A percentile compares a stretch with the other conserved stretches of the same genome.
These are phyloP conservation scores for Parasarocladium wereldwijsianum DNA, from an alignment of 2,329 filamentous ascomycete species.

Conservation along the genomic window DNA sequence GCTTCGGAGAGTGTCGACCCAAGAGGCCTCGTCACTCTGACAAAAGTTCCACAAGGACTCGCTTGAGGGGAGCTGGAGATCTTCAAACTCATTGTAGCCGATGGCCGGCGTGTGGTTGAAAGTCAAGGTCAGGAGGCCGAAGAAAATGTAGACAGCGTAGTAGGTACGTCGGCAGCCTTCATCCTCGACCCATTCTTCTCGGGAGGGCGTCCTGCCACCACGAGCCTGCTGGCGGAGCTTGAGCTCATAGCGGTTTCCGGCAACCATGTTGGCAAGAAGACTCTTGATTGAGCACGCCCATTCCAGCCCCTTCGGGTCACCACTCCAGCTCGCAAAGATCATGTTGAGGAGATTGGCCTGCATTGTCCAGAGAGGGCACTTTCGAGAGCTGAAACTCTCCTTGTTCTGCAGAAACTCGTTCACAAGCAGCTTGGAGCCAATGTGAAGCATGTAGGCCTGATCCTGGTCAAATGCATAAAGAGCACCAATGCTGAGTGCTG, in stretches of 20 bases:
- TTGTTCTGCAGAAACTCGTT: constrained; percentile 97
- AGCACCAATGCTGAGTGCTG: constrained; percentile 87
- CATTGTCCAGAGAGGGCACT: constrained; percentile 97
- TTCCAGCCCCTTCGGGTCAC: constrained; percentile 90
- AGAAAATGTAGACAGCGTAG: constrained; percentile 98
- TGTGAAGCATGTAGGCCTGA: constrained; percentile 91
- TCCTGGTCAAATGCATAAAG: constrained; percentile 96
- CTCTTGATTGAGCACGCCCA: constrained; percentile 99
- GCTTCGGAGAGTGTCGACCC: constrained; percentile 62
- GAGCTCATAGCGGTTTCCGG: constrained; percentile 89
- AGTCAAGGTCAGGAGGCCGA: constrained; percentile 82
- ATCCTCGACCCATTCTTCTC: constrained; percentile 89
- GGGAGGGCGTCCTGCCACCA: constrained; percentile 57
- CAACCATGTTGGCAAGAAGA: constrained; percentile 95
- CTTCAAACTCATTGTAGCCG: constrained; percentile 96
- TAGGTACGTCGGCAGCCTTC: constrained; percentile 94
- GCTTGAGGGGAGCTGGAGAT: constrained; percentile 79
- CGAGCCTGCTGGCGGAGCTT: constrained; percentile 86
- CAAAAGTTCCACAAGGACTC: constrained; percentile 90
- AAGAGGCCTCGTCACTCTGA: constrained; percentile 61
- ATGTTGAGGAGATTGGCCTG: constrained; percentile 94
- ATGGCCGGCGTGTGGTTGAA: constrained; percentile 98
- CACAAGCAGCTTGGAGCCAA: constrained; percentile 91
- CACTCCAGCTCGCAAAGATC: constrained; percentile 98
- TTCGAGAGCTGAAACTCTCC: constrained; percentile 95